Conservation (phyloP, 164 flowering plant species). For the Vitis riparia region DNA sequence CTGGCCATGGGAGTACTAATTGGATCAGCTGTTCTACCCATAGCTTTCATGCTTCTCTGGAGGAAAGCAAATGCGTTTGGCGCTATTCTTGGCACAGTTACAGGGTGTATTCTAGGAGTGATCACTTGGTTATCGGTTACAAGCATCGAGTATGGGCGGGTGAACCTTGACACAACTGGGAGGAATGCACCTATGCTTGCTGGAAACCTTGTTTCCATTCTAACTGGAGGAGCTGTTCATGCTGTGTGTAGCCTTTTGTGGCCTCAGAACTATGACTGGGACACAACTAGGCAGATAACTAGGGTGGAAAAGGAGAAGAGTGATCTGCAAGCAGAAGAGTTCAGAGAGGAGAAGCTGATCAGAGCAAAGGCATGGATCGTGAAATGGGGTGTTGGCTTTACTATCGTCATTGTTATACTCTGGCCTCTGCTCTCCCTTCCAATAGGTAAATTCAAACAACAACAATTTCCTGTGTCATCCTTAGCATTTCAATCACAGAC, state of each 20-base stretch:
- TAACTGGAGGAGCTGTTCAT: slow-evolving; percentile 79
- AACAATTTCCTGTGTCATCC: no score
- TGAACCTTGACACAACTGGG: slow-evolving; percentile 91
- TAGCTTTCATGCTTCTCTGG: slow-evolving; percentile 95
- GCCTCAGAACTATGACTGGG: slow-evolving; percentile 95
- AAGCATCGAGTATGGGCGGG: slow-evolving; percentile 61
- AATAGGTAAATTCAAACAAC: slow-evolving; percentile 45
- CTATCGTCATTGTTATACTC: slow-evolving; percentile 64
- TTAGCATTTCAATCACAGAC: no score
- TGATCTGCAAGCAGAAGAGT: slow-evolving; percentile 69
- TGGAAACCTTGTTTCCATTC: slow-evolving; percentile 87
- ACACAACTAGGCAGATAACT: slow-evolving; percentile 71
- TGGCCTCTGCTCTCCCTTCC: slow-evolving; percentile 94
- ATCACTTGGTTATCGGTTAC: slow-evolving; percentile 76
- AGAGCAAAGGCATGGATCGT: slow-evolving; percentile 83
- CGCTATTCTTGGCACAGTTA: slow-evolving; percentile 65
- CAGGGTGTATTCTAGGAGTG: slow-evolving; percentile 74
- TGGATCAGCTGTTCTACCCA: slow-evolving; percentile 90
- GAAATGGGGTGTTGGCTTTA: slow-evolving; percentile 92
- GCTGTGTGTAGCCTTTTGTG: slow-evolving; percentile 57
- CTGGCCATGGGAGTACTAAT: slow-evolving; percentile 90
- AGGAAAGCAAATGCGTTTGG: slow-evolving; percentile 81
- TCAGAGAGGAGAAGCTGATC: slow-evolving; percentile 57
- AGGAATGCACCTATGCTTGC: slow-evolving; percentile 95
- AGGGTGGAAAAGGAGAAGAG: slow-evolving; percentile 72